Conservation (phyloP, 164 flowering plant genomes). For the Chloranthus sessilifolius region DNA sequence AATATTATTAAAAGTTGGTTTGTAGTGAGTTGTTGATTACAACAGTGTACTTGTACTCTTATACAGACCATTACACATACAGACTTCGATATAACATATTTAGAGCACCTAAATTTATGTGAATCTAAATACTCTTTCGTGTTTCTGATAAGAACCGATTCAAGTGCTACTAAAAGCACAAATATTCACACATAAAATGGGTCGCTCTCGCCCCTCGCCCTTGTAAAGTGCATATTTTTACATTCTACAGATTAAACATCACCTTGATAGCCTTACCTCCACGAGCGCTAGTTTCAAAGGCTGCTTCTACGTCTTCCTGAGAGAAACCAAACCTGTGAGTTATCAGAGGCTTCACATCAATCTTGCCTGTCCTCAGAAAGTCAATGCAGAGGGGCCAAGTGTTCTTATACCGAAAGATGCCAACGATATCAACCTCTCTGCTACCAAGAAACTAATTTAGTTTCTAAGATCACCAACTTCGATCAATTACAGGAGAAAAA, state of each 20-base stretch:
- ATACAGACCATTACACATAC: no score
- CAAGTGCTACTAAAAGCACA: no score
- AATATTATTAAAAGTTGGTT: no score
- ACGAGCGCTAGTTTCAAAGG: constrained; percentile 86
- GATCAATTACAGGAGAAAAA: background rate
- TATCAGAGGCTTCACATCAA: constrained; percentile 93
- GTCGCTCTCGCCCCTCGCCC: no score
- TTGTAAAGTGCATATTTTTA: no score
- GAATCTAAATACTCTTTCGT: no score
- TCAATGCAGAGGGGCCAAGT: constrained; percentile 92
- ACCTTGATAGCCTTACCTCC: constrained; percentile 89
- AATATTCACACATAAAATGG: no score
- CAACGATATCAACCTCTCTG: constrained; percentile 85
- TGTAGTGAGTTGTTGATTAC: no score
- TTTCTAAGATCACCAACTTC: background rate
- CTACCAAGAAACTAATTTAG: background rate
- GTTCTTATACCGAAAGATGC: constrained; percentile 79
- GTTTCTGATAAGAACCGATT: no score
- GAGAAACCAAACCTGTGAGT: constrained; percentile 92
- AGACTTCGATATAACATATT: no score
- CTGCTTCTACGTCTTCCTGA: constrained; percentile 76
- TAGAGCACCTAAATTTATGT: no score
- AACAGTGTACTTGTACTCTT: no score
- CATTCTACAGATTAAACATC: constrained; percentile 68
- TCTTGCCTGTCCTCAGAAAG: constrained; percentile 76